Base-by-base conservation (phyloP, 805 yeast species). In the Saturnispora saitoi region DNA sequence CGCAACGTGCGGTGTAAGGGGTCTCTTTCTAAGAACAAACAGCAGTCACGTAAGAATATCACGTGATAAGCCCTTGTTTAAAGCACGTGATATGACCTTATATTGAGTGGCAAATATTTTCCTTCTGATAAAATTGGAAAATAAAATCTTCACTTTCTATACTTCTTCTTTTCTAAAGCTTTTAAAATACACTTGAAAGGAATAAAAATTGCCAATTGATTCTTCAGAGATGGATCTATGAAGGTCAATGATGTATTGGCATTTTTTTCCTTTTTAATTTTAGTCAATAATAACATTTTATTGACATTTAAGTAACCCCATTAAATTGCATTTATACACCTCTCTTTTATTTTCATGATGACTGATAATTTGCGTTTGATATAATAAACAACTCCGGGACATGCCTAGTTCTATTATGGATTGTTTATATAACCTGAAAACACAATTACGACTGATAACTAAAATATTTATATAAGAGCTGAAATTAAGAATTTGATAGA, bases 291-390 rank as follows among this genome's bases (percentile, higher is more conserved):
- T 31, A 31, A n/a, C 32, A n/a, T n/a, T 31, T 31, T 11, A 31
- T 31, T n/a, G 32, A 5, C 12, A 5, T 31, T n/a, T 31, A 12
- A 31, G 32, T 31, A 31, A 31, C n/a, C n/a, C n/a, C n/a, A 24
- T 24, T 3, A 24, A 24, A 24, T 6, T 9, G 8, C 28, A 24
- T 9, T 24, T 4, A 20, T 12, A 20, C 14, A 12, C 26, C 26
- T 14, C 26, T 14, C n/a, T 22, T 17, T 37, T 5, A 26, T 26
- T 32, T 45, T 37, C 14, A 54, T 62, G 65, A 62, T 62, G 66
- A 61, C 52, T 43, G 51, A 56, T 63, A 65, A 65, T 64, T 65
- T 65, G 68, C 69, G 69, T 62, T 65, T 62, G 50, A 65, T 62
- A 52, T 37, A 58, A 56, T 52, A 56, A 54, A 38, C 28, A 22